These are phyloP conservation scores for Camellia granthamiana DNA, from an alignment of 148 eudicot species.

Conservation along the genomic window DNA sequence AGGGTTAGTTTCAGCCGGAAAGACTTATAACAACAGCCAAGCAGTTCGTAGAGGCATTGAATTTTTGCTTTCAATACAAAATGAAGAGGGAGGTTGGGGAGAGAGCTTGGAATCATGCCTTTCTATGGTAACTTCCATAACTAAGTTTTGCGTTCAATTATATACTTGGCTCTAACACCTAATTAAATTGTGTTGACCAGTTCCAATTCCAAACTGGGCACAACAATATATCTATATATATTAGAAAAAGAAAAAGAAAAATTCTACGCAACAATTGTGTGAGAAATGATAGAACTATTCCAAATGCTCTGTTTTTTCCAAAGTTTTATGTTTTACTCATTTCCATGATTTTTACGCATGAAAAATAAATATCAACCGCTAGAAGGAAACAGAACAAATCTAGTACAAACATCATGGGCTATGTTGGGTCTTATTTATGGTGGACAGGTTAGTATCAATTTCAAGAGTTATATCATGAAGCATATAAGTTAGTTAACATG, in stretches of 20 bases:
- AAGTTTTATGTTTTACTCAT: neutral
- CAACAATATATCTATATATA: no score
- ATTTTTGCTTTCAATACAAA: slow-evolving; percentile 13
- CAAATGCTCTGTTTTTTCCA: no score
- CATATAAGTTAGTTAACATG: no score
- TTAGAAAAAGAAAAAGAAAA: no score
- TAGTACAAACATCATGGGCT: slow-evolving; percentile 35
- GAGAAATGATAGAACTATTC: no score
- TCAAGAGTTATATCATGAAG: neutral
- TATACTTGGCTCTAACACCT: neutral
- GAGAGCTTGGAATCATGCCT: slow-evolving; percentile 11
- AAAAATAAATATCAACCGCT: slow-evolving; percentile 16
- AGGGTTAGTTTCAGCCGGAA: neutral
- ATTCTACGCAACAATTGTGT: no score
- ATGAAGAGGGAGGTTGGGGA: slow-evolving; percentile 22
- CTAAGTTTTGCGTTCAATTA: neutral
- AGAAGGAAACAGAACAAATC: slow-evolving; percentile 26
- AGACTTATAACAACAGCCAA: neutral
- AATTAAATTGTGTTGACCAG: neutral
- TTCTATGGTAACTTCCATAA: neutral
- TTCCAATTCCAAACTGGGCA: no score
- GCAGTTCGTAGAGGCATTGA: slow-evolving; percentile 8
- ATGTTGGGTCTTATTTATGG: slow-evolving; percentile 29
- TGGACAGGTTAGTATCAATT: slow-evolving; percentile 22
- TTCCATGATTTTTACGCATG: neutral